Evolutionary conservation across 2,329 filamentous ascomycete species (phyloP).

Genomic region (Tolypocladium tropicale): DNA sequence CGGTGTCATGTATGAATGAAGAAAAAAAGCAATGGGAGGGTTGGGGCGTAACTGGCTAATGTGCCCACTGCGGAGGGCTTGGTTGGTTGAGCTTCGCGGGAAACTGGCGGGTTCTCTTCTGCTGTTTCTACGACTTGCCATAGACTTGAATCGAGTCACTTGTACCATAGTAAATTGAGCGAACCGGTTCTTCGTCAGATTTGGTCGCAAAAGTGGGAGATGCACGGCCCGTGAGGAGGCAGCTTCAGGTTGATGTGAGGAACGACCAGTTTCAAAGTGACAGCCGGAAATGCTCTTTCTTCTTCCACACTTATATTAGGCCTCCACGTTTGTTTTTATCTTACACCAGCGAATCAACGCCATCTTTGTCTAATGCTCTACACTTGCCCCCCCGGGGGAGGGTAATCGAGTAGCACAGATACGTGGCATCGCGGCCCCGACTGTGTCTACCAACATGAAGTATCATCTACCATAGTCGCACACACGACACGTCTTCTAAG

Average conservation of each 20-base stretch:
- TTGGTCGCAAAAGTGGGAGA: too few species aligned
- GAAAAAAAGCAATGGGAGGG: not conserved
- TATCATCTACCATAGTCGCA: not conserved
- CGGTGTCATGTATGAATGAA: constrained; percentile 1
- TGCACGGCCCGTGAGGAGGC: too few species aligned
- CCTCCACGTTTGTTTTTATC: not conserved
- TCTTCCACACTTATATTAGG: not conserved
- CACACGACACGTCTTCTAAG: not conserved
- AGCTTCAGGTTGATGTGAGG: too few species aligned
- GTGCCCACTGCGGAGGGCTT: not conserved
- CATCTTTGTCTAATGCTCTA: not conserved
- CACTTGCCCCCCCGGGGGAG: too few species aligned
- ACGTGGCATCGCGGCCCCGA: not conserved
- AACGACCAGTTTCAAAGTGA: too few species aligned
- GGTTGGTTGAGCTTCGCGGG: constrained; percentile 7
- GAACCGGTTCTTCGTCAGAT: not conserved
- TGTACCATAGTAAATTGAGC: constrained; percentile 20
- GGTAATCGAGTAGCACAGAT: not conserved
- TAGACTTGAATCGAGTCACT: constrained; percentile 24
- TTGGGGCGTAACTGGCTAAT: constrained; percentile 2
- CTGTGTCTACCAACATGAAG: not conserved
- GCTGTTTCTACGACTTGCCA: constrained; percentile 18
- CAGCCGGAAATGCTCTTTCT: too few species aligned
- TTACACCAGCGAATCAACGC: not conserved
- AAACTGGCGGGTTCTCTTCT: constrained; percentile 2